Conservation (phyloP, 805 yeast species). For the Scheffersomyces spartinae region DNA sequence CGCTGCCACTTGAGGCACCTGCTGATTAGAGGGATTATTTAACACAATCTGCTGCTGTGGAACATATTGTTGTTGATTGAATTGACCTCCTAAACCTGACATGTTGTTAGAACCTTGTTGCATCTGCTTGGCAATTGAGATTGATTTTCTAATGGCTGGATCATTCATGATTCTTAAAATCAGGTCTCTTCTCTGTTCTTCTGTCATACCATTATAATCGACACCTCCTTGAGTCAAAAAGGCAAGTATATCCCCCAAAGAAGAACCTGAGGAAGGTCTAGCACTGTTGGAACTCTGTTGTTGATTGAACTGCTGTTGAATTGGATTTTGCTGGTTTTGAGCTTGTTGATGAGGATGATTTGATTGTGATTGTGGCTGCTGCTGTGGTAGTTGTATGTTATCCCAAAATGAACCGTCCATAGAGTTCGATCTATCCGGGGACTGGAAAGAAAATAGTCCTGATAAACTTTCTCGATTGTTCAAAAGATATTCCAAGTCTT, state of each 20-base stretch:
- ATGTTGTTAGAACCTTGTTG: no score
- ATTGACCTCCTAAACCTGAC: no score
- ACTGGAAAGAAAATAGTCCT: no score
- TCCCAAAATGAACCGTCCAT: no score
- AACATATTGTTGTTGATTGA: conserved; percentile 3
- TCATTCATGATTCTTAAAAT: conserved; percentile 25
- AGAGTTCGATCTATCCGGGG: no score
- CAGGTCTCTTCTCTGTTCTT: conserved; percentile 29
- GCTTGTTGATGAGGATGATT: conserved; percentile 3
- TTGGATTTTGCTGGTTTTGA: conserved; percentile 9
- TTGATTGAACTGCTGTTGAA: conserved; percentile 12
- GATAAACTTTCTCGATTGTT: conserved; percentile 22
- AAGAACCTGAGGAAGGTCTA: no score
- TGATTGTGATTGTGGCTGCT: conserved; percentile 7
- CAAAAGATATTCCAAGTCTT: conserved; percentile 21
- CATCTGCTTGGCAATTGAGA: conserved; percentile 6
- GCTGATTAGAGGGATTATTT: no score
- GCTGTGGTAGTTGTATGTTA: conserved; percentile 2
- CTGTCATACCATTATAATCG: conserved; percentile 26
- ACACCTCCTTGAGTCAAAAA: conserved; percentile 25
- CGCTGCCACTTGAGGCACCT: no score
- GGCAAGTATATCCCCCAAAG: conserved; percentile 21
- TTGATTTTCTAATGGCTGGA: conserved; percentile 6
- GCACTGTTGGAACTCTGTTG: conserved; percentile 20
- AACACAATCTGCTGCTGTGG: conserved; percentile 3